Base-by-base conservation (phyloP, 768 basidiomycete genomes). In the Xerocomellus dryophilus region DNA sequence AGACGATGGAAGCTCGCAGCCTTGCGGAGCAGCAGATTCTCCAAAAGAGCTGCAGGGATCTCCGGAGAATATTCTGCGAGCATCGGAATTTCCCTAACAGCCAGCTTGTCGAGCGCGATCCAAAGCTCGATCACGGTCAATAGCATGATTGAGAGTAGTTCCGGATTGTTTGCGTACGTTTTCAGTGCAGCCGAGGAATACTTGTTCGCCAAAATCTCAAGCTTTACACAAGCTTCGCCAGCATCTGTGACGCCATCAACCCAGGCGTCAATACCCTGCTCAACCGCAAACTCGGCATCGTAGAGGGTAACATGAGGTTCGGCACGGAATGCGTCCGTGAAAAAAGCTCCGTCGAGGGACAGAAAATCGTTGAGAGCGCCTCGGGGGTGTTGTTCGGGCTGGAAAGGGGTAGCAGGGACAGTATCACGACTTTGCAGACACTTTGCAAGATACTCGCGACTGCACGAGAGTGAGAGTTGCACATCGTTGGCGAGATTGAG, bases 11-110 rank as follows among this genome's bases (percentile, higher is more conserved):
- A 47, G 11, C 54, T 56, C 14, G 61, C 45, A 1, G 62, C 50
- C 44, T 64, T 68, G 18, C 66, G 69, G 7, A 82, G 65, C 6
- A 82, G 61, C n/a, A 82, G 69, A 0, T 68, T 54, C 17, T 78
- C 66, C 18, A 80, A 61, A n/a, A 79, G 58, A 2, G 43, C 41
- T 5, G 51, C 12, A 1, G 76, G 69, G 0, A 82, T 60, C 51
- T 77, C 79, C 0, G 80, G 79, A 6, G 77, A 74, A 50, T 78
- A 82, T 4, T 29, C 29, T 10, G 29, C 29, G 9, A 29, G 29
- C 9, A 29, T 29, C 2, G 29, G 29, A 29, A 29, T 29, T 10
- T 29, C 29, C 29, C 3, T 10, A 10, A 29, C 29, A 29, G 29
- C 29, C 29, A 29, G 2, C 10, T 29, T 29, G 29, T 29, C 29